phyloP scores from a whole-genome alignment of 345 rosid species.

The Lumnitzera littorea region DNA sequence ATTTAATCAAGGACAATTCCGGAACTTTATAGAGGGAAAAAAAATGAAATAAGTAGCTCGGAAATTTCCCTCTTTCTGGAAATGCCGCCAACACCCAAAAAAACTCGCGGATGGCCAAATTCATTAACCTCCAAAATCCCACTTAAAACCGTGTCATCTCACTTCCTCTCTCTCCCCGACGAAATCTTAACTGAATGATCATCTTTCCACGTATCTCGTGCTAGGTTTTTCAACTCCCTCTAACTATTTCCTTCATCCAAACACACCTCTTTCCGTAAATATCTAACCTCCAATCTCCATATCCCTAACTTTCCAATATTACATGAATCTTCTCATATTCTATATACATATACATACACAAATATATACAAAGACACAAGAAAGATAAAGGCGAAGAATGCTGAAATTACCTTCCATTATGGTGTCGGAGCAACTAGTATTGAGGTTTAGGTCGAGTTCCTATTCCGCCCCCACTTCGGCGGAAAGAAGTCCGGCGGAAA shows the following conservation, averaged over 20 bases:
- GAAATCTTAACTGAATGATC: not conserved
- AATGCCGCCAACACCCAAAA: not conserved
- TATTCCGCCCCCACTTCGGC: conserved; percentile 7
- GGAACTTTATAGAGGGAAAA: not conserved
- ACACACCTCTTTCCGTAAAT: not conserved
- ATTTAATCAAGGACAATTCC: no score
- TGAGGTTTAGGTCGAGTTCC: not conserved
- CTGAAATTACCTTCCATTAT: no score
- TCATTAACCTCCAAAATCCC: not conserved
- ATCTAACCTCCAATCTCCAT: not conserved
- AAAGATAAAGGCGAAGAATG: no score
- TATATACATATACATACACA: no score
- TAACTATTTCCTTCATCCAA: not conserved
- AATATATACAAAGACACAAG: no score
- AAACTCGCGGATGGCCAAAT: conserved; percentile 2
- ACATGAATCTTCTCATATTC: no score
- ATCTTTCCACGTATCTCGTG: conserved; percentile 3
- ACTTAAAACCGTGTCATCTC: conserved; percentile 5
- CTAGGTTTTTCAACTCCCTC: not conserved
- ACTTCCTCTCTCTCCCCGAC: not conserved
- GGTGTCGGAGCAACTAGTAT: no score
- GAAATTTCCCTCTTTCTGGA: not conserved
- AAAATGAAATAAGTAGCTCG: not conserved
- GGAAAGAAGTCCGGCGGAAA: conserved; percentile 3
- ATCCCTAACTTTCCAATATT: no score